Evolutionary conservation across 257 asterid species (phyloP).

Genomic region (Solanum pennellii): DNA sequence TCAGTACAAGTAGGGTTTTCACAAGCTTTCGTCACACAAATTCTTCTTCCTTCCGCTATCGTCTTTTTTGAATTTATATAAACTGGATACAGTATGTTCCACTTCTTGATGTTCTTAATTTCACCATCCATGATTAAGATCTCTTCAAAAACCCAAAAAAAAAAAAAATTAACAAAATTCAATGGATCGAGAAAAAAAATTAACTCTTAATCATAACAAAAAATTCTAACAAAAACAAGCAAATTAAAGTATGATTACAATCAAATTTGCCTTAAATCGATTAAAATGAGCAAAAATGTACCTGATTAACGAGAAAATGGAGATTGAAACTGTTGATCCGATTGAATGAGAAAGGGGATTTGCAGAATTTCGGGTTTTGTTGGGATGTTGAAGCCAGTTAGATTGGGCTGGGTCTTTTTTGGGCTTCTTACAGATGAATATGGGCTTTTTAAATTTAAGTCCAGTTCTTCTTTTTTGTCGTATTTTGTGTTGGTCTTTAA

Average conservation of each 20-base stretch:
- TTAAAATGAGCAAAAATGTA: neutral
- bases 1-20: slow-evolving; percentile 82
- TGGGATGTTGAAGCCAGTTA: neutral
- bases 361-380: neutral
- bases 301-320: neutral
- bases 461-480: neutral
- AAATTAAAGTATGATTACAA: neutral
- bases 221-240: neutral
- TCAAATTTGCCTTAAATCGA: neutral
- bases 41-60: slow-evolving; percentile 89
- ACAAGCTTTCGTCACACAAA: slow-evolving; percentile 67
- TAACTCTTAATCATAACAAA: neutral
- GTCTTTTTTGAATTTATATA: slow-evolving; percentile 90
- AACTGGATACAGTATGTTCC: slow-evolving; percentile 77
- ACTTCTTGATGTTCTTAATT: slow-evolving; percentile 60
- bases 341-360: neutral
- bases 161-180: neutral
- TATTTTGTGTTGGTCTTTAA: neutral
- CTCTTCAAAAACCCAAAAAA: neutral
- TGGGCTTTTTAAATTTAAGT: neutral
- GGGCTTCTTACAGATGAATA: neutral
- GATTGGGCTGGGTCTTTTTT: neutral
- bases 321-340: neutral
- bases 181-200: neutral
- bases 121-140: slow-evolving; percentile 55